Evolutionary conservation across 2,329 filamentous ascomycete species (phyloP).

Genomic region (Colletotrichum lini): DNA sequence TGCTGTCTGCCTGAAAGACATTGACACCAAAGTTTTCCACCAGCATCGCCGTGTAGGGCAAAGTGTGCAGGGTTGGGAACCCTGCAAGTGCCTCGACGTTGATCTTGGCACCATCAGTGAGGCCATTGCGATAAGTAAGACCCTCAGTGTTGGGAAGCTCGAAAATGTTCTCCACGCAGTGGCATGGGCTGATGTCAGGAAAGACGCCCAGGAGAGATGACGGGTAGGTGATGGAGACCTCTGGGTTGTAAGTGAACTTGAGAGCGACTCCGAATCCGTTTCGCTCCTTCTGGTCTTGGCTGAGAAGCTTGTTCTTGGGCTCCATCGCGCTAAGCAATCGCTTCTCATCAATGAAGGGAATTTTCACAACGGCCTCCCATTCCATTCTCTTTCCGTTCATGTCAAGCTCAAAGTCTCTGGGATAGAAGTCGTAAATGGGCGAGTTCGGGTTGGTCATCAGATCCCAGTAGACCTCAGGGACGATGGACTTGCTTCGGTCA

Average conservation of each 20-base stretch:
- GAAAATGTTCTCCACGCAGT: slow-evolving; percentile 95
- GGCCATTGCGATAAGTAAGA: slow-evolving; percentile 84
- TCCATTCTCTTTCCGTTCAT: slow-evolving; percentile 99
- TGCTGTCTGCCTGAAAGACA: slow-evolving; percentile 95
- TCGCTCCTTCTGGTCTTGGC: slow-evolving; percentile 81
- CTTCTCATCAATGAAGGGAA: slow-evolving; percentile 96
- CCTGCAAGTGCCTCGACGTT: slow-evolving; percentile 89
- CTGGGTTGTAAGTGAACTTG: slow-evolving; percentile 89
- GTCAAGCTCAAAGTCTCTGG: slow-evolving; percentile 94
- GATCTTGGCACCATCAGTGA: slow-evolving; percentile 87
- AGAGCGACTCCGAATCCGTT: slow-evolving; percentile 94
- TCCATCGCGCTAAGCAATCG: slow-evolving; percentile 88
- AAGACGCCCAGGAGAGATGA: slow-evolving; percentile 92
- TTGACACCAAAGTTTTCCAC: slow-evolving; percentile 84
- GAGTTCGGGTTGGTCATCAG: slow-evolving; percentile 93
- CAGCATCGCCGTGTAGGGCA: slow-evolving; percentile 86
- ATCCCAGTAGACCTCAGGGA: slow-evolving; percentile 87
- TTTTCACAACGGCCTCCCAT: slow-evolving; percentile 99
- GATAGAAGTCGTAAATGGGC: slow-evolving; percentile 98
- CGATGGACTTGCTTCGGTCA: slow-evolving; percentile 97
- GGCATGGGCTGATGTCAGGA: slow-evolving; percentile 88
- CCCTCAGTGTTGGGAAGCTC: slow-evolving; percentile 95
- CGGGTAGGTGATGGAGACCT: slow-evolving; percentile 85
- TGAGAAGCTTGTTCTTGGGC: slow-evolving; percentile 84
- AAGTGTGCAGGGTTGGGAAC: slow-evolving; percentile 89